Percentiles rank a stretch among this genome's conserved stretches.
Conservation (phyloP, 257 asterid species). For the Leonotis leonurus region DNA sequence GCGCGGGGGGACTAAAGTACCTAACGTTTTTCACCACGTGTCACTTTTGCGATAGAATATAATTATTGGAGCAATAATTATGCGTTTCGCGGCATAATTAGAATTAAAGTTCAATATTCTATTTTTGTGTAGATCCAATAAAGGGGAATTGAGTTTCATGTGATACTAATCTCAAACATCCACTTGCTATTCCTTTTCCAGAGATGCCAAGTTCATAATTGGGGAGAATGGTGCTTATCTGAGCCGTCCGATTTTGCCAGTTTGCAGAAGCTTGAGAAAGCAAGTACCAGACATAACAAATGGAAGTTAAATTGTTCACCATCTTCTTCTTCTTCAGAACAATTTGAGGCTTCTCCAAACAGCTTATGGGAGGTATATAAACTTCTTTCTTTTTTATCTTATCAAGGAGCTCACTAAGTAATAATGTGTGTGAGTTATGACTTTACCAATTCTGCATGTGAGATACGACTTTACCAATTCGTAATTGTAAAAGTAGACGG, state of each 20-base stretch:
- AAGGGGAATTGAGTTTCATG: not conserved
- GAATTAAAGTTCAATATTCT: not conserved
- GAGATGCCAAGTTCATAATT: constrained; percentile 49
- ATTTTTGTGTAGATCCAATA: not conserved
- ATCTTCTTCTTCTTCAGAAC: constrained; percentile 24
- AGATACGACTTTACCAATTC: not conserved
- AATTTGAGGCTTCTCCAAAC: constrained; percentile 50
- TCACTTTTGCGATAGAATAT: not conserved
- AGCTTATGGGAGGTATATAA: constrained; percentile 86
- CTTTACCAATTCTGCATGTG: not conserved
- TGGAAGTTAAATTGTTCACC: constrained; percentile 52
- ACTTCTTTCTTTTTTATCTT: constrained; percentile 2
- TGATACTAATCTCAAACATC: not conserved
- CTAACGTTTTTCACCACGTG: not conserved
- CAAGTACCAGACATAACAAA: constrained; percentile 29
- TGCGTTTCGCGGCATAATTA: not conserved
- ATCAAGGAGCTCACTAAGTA: not conserved
- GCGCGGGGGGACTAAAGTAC: not conserved
- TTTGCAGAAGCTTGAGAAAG: constrained; percentile 24
- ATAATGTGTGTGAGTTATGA: not conserved
- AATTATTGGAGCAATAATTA: not conserved
- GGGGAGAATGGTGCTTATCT: constrained; percentile 32
- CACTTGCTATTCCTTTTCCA: constrained; percentile 25
- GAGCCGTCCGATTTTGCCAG: constrained; percentile 24
- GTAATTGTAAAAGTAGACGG: not conserved